These are phyloP conservation scores for Leccinum subgranulosum DNA, from an alignment of 768 basidiomycete genomes.

Conservation along the genomic window DNA sequence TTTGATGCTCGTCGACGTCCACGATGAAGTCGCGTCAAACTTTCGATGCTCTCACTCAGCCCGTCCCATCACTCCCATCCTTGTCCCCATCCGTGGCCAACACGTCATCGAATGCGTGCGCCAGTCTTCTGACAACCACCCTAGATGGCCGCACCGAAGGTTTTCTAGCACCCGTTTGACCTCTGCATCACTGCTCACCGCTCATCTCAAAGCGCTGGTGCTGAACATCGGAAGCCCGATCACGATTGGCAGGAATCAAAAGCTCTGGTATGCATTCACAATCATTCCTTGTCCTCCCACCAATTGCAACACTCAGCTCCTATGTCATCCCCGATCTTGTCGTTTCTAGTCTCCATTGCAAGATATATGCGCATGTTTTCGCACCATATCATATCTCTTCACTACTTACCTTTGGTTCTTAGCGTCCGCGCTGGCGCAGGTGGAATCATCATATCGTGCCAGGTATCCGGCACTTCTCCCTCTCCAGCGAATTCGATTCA, in stretches of 20 bases:
- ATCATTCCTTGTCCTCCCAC: not conserved
- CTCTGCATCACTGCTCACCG: not conserved
- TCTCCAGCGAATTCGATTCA: not conserved
- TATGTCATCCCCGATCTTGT: slow-evolving; percentile 62
- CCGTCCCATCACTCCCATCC: slow-evolving; percentile 26
- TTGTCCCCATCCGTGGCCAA: slow-evolving; percentile 5
- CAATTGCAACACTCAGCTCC: slow-evolving; percentile 32
- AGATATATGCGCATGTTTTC: slow-evolving; percentile 67
- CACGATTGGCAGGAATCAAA: slow-evolving; percentile 70
- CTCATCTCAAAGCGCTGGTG: slow-evolving; percentile 45
- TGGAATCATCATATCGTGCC: slow-evolving; percentile 74
- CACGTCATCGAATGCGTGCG: slow-evolving; percentile 53
- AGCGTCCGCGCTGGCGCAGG: slow-evolving; percentile 71
- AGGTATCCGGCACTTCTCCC: slow-evolving; percentile 40
- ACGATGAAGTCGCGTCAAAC: slow-evolving; percentile 18
- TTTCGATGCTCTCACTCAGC: slow-evolving; percentile 27
- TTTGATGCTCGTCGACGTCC: slow-evolving; percentile 4
- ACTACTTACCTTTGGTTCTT: not conserved
- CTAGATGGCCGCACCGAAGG: slow-evolving; percentile 66
- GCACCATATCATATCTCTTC: not conserved
- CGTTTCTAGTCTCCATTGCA: slow-evolving; percentile 73
- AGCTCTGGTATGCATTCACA: slow-evolving; percentile 46
- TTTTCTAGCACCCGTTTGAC: slow-evolving; percentile 18
- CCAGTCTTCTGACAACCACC: slow-evolving; percentile 62
- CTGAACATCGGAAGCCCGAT: slow-evolving; percentile 61